Evolutionary conservation across 768 basidiomycete species (phyloP).

Genomic region (Tylopilus rubrobrunneus): DNA sequence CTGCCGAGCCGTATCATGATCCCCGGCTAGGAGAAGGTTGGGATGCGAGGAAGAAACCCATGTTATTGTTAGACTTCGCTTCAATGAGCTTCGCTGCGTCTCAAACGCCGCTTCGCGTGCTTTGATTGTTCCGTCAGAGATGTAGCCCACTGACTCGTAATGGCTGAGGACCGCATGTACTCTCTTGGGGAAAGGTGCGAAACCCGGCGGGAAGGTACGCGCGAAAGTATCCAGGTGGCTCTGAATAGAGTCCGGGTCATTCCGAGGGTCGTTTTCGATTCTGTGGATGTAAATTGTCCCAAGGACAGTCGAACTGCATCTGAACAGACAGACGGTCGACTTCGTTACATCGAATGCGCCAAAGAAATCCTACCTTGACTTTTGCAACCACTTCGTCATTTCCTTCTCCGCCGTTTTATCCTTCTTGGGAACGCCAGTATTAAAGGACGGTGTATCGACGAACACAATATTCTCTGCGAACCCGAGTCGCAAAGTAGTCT

Average conservation of each 20-base stretch:
- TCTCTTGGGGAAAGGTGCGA: neutral
- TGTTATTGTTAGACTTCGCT: neutral
- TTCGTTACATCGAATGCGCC: neutral
- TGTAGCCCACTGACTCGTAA: neutral
- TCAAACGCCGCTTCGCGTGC: neutral
- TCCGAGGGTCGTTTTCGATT: neutral
- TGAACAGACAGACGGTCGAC: neutral
- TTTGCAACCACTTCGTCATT: slow-evolving; percentile 8
- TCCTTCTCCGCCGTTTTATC: neutral
- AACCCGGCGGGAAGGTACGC: neutral
- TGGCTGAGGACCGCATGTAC: slow-evolving; percentile 7
- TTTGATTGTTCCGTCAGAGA: fast-evolving
- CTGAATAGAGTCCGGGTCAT: neutral
- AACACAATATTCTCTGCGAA: slow-evolving; percentile 12
- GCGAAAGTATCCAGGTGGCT: slow-evolving; percentile 5
- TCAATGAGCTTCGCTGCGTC: neutral
- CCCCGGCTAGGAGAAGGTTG: neutral
- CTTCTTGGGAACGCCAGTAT: neutral
- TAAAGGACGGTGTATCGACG: slow-evolving; percentile 23
- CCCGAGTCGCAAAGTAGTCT: neutral
- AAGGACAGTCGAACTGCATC: slow-evolving; percentile 2
- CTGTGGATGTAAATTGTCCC: slow-evolving; percentile 18
- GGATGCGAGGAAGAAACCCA: slow-evolving; percentile 6
- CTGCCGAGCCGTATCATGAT: slow-evolving; percentile 5
- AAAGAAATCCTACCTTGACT: neutral